These are phyloP conservation scores for Diaporthe batatas DNA, from an alignment of 2,329 filamentous ascomycete genomes.

Conservation along the genomic window DNA sequence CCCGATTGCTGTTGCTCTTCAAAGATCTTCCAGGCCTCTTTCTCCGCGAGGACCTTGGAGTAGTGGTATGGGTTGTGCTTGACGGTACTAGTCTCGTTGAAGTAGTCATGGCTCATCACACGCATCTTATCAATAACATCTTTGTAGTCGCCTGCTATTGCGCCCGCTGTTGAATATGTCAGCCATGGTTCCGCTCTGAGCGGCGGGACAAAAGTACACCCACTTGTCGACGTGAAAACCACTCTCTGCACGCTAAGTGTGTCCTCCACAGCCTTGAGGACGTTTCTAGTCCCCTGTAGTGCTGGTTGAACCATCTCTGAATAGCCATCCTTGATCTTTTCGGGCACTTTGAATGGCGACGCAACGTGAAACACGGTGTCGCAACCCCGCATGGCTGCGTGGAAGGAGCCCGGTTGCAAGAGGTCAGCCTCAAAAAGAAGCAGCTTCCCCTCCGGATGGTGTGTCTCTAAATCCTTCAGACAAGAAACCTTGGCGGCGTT, in stretches of 20 bases:
- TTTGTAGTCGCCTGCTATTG: slow-evolving; percentile 47
- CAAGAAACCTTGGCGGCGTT: slow-evolving; percentile 36
- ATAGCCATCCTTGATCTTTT: slow-evolving; percentile 46
- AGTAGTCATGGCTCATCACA: slow-evolving; percentile 45
- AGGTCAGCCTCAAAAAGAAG: slow-evolving; percentile 50
- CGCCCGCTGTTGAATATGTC: slow-evolving; percentile 41
- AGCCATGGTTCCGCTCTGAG: background rate
- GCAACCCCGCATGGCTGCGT: slow-evolving; percentile 48
- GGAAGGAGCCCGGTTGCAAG: slow-evolving; percentile 49
- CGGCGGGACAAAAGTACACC: background rate
- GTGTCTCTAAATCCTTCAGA: slow-evolving; percentile 38
- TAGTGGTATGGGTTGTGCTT: slow-evolving; percentile 48
- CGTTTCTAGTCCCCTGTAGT: slow-evolving; percentile 46
- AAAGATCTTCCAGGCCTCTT: slow-evolving; percentile 47
- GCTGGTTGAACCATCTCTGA: slow-evolving; percentile 49
- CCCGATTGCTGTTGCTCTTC: slow-evolving; percentile 40
- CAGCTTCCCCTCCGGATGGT: slow-evolving; percentile 42
- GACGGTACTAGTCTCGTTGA: slow-evolving; percentile 47
- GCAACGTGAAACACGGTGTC: slow-evolving; percentile 52
- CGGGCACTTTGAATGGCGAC: slow-evolving; percentile 50
- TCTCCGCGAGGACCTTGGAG: slow-evolving; percentile 49
- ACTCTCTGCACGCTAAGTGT: slow-evolving; percentile 46
- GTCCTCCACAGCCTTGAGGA: slow-evolving; percentile 46
- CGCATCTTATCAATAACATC: slow-evolving; percentile 45
- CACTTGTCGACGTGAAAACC: slow-evolving; percentile 46